Evolutionary conservation across 2,329 filamentous ascomycete species (phyloP).

Genomic region (Epichloe baconii): DNA sequence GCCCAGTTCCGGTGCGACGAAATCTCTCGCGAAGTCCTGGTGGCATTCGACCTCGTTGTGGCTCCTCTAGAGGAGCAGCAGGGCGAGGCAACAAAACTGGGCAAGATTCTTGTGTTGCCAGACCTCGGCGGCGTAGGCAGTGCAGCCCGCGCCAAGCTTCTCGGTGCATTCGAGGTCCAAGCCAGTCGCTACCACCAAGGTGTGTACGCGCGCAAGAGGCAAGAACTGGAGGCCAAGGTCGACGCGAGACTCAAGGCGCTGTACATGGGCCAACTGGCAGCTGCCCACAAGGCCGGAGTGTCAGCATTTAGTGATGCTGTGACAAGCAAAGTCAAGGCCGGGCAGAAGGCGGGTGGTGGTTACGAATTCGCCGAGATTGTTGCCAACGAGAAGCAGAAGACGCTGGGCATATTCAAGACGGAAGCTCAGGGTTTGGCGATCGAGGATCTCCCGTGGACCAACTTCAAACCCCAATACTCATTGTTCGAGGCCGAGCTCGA

Average conservation of each 20-base stretch:
- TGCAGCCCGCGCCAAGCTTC: slow-evolving; percentile 53
- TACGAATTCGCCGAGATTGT: slow-evolving; percentile 98
- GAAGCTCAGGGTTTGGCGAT: slow-evolving; percentile 66
- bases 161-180: slow-evolving; percentile 79
- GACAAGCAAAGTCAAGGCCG: slow-evolving; percentile 71
- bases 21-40: slow-evolving; percentile 77
- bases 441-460: slow-evolving; percentile 73
- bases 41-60: slow-evolving; percentile 72
- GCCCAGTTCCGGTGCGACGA: slow-evolving; percentile 97
- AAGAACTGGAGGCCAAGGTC: slow-evolving; percentile 75
- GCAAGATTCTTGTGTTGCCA: slow-evolving; percentile 57
- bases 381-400: slow-evolving; percentile 62
- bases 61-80: slow-evolving; percentile 77
- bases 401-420: slow-evolving; percentile 60
- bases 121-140: slow-evolving; percentile 66
- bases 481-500: slow-evolving; percentile 86
- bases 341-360: slow-evolving; percentile 77
- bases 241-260: slow-evolving; percentile 79
- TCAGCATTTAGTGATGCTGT: slow-evolving; percentile 78
- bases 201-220: slow-evolving; percentile 75
- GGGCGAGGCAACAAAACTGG: slow-evolving; percentile 57
- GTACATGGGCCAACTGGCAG: slow-evolving; percentile 76
- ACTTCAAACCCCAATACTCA: slow-evolving; percentile 66
- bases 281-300: slow-evolving; percentile 81
- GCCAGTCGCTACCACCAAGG: slow-evolving; percentile 95